Percentiles rank a stretch among this genome's conserved stretches.
phyloP scores from a whole-genome alignment of 2,329 filamentous ascomycete species.

The Fusarium gaditjirri region DNA sequence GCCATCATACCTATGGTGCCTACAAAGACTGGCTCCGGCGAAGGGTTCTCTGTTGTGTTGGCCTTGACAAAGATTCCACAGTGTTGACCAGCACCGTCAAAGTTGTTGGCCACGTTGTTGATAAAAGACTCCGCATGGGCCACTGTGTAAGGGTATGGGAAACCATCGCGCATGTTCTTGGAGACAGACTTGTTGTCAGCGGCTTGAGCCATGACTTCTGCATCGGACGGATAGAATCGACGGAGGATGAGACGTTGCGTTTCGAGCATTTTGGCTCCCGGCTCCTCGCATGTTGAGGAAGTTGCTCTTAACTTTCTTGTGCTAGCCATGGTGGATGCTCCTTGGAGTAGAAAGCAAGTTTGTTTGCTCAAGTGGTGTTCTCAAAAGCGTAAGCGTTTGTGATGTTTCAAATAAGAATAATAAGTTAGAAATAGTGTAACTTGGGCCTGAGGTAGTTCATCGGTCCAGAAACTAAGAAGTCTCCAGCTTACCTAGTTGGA shows the following conservation, averaged over 20 bases:
- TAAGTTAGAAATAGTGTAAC: no score
- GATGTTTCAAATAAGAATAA: neutral
- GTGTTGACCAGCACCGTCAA: slow-evolving; percentile 40
- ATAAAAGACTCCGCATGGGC: slow-evolving; percentile 54
- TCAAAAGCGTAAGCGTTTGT: neutral
- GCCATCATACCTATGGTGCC: slow-evolving; percentile 56
- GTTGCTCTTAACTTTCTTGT: slow-evolving; percentile 35
- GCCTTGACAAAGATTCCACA: slow-evolving; percentile 52
- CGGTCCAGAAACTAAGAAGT: neutral
- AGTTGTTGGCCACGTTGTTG: slow-evolving; percentile 18
- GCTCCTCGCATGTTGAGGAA: slow-evolving; percentile 41
- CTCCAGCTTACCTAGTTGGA: neutral
- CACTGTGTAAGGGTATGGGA: slow-evolving; percentile 59
- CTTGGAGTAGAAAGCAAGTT: neutral
- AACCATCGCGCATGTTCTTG: slow-evolving; percentile 55
- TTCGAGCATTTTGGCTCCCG: slow-evolving; percentile 46
- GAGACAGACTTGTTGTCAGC: slow-evolving; percentile 54
- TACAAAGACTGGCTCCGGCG: slow-evolving; percentile 42
- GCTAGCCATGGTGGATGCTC: slow-evolving; percentile 22
- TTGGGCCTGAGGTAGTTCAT: neutral
- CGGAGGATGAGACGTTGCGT: slow-evolving; percentile 54
- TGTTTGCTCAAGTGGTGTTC: neutral
- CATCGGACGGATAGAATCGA: slow-evolving; percentile 53
- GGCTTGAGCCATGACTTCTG: slow-evolving; percentile 45
- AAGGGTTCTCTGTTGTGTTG: slow-evolving; percentile 42